Evolutionary conservation across 2,329 filamentous ascomycete genomes (phyloP), one percentile per base, ranked within the genome.

Genomic region (Stagonosporopsis vannaccii): DNA sequence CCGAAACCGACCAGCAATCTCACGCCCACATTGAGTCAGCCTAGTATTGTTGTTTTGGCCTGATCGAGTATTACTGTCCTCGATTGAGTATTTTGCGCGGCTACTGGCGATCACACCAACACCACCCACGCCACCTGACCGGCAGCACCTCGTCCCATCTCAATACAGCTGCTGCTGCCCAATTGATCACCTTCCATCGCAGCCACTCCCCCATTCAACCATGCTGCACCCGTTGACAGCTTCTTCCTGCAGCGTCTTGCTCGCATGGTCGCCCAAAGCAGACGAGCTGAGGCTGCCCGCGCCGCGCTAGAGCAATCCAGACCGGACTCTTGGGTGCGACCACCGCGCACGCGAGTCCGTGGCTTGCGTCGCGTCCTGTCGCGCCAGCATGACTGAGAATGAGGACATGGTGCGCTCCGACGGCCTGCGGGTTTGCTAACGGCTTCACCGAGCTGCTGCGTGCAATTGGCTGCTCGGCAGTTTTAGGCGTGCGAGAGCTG

Each of bases 231-330:
- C 15, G 7, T 32, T 32, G 13, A 4, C 30, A 13, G 2, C 30
- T 15, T 15, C 30, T n/a, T 32, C 30, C 4, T 32, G 30, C 30
- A n/a, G 13, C 12, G 5, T 12, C 11, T 15, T 48, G 23, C 23
- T 44, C 32, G 32, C 39, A 35, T 40, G 9, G 20, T 23, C 7
- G n/a, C 26, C 47, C 19, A 36, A 51, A 30, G 32, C 30, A 25
- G 47, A 37, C 30, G 42, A 56, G 53, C 53, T 56, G 53, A 56
- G 15, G 36, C 25, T 13, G 9, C 6, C 20, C 19, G 20, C 20
- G 2, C n/a, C 25, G 30, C 53, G 43, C 53, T 51, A 56, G 47
- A 56, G 36, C 41, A 36, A 23, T 56, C 53, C 37, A 56, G 53
- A 51, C 53, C 53, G 15, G 4, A 37, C 17, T 32, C 30, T 35